Percentiles rank a stretch among this genome's conserved stretches.
Conservation (phyloP, 2,329 filamentous ascomycete genomes). For the Tolypocladium ophioglossoides region DNA sequence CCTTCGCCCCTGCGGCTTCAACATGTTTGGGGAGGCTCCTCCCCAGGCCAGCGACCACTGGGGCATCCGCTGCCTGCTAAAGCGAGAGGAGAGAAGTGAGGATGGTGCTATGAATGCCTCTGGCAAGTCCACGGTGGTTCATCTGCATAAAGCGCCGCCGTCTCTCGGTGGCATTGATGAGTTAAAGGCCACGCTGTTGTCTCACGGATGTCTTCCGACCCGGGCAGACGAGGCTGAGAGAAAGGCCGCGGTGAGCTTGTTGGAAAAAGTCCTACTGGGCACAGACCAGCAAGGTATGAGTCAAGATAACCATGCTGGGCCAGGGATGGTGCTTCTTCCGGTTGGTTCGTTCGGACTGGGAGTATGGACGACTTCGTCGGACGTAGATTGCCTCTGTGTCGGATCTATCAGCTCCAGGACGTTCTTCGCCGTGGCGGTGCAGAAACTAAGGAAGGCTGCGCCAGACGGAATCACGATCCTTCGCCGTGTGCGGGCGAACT, state of each 20-base stretch:
- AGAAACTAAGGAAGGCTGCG: conserved; percentile 39
- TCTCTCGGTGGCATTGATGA: conserved; percentile 19
- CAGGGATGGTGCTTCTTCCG: conserved; percentile 40
- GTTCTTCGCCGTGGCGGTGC: conserved; percentile 49
- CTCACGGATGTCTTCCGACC: conserved; percentile 33
- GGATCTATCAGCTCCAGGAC: conserved; percentile 48
- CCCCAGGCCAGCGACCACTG: conserved; percentile 42
- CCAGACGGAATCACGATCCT: conserved; percentile 36
- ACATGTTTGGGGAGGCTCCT: conserved; percentile 40
- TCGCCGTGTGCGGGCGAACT: conserved; percentile 45
- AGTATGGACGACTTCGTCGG: conserved; percentile 49
- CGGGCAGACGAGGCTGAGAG: conserved; percentile 29
- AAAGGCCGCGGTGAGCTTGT: conserved; percentile 30
- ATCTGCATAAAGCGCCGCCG: conserved; percentile 15
- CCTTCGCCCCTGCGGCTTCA: conserved; percentile 30
- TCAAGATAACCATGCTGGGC: conserved; percentile 8
- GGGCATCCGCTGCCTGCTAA: conserved; percentile 38
- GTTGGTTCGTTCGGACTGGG: conserved; percentile 58
- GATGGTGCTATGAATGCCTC: not conserved
- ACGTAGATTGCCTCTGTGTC: conserved; percentile 57
- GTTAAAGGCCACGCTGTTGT: conserved; percentile 26
- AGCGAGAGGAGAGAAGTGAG: not conserved
- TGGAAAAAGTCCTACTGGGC: conserved; percentile 32
- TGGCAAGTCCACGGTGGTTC: conserved; percentile 12
- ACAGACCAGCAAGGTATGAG: conserved; percentile 7